phyloP scores from a whole-genome alignment of 345 rosid genomes.

The Pelargonium nanum region DNA sequence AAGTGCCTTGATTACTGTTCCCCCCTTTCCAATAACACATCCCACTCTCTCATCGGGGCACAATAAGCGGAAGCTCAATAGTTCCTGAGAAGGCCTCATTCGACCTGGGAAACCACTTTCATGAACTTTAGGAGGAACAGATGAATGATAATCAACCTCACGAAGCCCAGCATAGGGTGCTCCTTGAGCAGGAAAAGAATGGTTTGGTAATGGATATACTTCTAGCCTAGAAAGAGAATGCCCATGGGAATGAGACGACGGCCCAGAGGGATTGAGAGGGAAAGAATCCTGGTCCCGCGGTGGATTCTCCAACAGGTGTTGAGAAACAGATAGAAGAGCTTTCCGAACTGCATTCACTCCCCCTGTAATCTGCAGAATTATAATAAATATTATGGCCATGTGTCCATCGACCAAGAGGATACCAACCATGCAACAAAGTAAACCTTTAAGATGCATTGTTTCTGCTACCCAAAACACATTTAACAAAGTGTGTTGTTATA shows the following conservation, averaged over 20 bases:
- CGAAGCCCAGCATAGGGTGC: conserved; percentile 27
- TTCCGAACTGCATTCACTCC: conserved; percentile 48
- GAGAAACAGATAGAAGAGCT: conserved; percentile 49
- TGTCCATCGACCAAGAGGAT: background rate
- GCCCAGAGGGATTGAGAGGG: conserved; percentile 26
- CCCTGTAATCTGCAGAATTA: conserved; percentile 46
- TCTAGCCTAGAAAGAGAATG: conserved; percentile 26
- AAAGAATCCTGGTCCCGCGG: conserved; percentile 31
- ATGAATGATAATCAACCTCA: conserved; percentile 22
- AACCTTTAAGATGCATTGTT: background rate
- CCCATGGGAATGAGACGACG: conserved; percentile 26
- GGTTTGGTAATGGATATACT: conserved; percentile 17
- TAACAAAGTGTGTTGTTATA: background rate
- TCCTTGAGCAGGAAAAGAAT: conserved; percentile 34
- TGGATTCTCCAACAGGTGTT: conserved; percentile 44
- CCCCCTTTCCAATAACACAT: conserved; percentile 69
- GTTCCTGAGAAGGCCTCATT: conserved; percentile 32
- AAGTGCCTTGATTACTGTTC: conserved; percentile 44
- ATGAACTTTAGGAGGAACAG: conserved; percentile 19
- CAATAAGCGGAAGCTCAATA: conserved; percentile 45
- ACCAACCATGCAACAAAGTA: background rate
- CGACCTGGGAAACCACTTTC: conserved; percentile 31
- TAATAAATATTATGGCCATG: background rate
- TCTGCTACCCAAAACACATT: background rate
- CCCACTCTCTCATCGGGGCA: conserved; percentile 57